Conservation (phyloP, 768 basidiomycete genomes). For the Leccinum sublutescens region DNA sequence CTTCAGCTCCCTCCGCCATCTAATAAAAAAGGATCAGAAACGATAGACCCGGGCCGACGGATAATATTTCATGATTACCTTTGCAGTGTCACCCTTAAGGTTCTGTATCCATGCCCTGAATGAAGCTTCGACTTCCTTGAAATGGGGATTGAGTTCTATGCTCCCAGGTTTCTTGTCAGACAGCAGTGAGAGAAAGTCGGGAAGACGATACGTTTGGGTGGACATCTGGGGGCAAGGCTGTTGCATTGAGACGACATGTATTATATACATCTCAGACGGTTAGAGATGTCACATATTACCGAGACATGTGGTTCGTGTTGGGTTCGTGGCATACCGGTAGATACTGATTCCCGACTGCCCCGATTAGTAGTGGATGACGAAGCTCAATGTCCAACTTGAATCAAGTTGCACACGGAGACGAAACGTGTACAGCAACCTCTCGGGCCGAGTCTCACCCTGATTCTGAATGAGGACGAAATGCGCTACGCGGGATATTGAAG, state of each 20-base stretch:
- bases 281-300: no score
- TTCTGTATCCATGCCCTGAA: background rate
- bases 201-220: background rate
- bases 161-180: background rate
- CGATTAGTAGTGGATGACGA: no score
- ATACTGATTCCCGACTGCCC: no score
- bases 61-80: background rate
- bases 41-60: background rate
- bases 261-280: background rate
- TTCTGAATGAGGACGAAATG: no score
- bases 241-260: background rate
- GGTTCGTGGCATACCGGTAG: no score
- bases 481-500: no score
- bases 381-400: no score
- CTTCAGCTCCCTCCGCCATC: background rate
- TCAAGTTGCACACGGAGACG: no score
- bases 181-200: background rate
- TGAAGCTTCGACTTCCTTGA: background rate
- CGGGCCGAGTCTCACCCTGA: no score
- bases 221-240: background rate
- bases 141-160: background rate
- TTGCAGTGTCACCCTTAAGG: background rate
- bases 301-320: no score
- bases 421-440: no score
- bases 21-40: background rate